Evolutionary conservation across 768 basidiomycete species (phyloP).

Genomic region (Suillus brevipes): DNA sequence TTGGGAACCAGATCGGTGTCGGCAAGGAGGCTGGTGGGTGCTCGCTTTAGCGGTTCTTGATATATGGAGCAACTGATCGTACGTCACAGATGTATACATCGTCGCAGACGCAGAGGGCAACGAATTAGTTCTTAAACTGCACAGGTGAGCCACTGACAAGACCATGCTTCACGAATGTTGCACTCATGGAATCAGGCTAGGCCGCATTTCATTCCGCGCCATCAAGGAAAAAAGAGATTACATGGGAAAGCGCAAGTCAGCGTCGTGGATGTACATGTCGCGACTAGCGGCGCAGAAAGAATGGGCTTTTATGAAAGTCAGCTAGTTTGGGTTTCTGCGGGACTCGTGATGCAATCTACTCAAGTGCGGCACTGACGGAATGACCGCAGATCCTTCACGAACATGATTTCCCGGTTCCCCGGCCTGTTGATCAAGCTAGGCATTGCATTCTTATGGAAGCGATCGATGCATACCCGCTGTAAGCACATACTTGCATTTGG

Average conservation of each 20-base stretch:
- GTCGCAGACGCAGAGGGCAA: conserved; percentile 84
- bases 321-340: conserved; percentile 1
- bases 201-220: conserved; percentile 95
- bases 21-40: conserved; percentile 92
- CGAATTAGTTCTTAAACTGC: conserved; percentile 90
- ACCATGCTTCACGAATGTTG: background rate
- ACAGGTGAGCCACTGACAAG: conserved; percentile 55
- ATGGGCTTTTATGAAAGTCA: conserved; percentile 97
- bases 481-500: conserved; percentile 28
- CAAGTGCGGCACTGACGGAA: background rate
- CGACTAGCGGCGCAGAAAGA: conserved; percentile 95
- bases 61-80: background rate
- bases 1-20: conserved; percentile 97
- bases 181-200: conserved; percentile 57
- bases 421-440: conserved; percentile 90
- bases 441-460: conserved; percentile 97
- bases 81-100: conserved; percentile 74
- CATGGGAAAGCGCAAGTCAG: conserved; percentile 90
- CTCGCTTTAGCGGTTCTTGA: background rate
- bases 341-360: background rate
- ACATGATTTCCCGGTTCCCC: conserved; percentile 90
- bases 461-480: conserved; percentile 94
- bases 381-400: conserved; percentile 77
- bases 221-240: conserved; percentile 98
- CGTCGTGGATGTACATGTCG: conserved; percentile 99